phyloP scores from a whole-genome alignment of 1,139 yeast genomes.

The Yamadazyma jaroonii region DNA sequence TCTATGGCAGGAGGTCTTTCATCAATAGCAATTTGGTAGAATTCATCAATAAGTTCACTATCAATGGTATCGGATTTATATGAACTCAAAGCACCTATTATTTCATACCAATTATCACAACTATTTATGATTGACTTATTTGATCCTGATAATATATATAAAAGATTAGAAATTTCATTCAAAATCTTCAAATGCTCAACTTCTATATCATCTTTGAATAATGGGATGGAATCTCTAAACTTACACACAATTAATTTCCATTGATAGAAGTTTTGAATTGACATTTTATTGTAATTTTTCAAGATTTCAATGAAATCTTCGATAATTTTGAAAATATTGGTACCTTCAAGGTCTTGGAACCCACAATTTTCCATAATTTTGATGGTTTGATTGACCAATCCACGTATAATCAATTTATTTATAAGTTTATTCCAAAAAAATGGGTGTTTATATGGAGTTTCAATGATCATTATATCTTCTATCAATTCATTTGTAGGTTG shows the following conservation, averaged over 20 bases:
- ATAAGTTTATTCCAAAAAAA: slow-evolving; percentile 63
- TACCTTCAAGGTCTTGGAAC: slow-evolving; percentile 34
- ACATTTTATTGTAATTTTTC: slow-evolving; percentile 38
- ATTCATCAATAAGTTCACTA: slow-evolving; percentile 48
- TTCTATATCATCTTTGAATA: slow-evolving; percentile 20
- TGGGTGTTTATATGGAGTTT: slow-evolving; percentile 51
- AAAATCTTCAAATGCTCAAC: slow-evolving; percentile 24
- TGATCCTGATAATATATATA: slow-evolving; percentile 52
- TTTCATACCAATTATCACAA: slow-evolving; percentile 70
- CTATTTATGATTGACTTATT: slow-evolving; percentile 47
- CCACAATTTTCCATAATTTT: slow-evolving; percentile 43
- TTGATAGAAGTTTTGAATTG: slow-evolving; percentile 40
- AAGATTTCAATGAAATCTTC: slow-evolving; percentile 45
- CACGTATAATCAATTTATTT: slow-evolving; percentile 58
- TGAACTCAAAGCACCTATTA: slow-evolving; percentile 56
- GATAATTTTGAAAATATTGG: slow-evolving; percentile 35
- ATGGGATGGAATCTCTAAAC: slow-evolving; percentile 41
- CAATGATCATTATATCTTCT: slow-evolving; percentile 42
- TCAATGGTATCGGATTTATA: slow-evolving; percentile 21
- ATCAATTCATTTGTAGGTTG: slow-evolving; percentile 53
- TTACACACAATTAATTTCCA: slow-evolving; percentile 55
- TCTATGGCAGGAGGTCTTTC: slow-evolving; percentile 31
- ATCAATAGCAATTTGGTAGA: slow-evolving; percentile 28
- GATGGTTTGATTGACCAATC: slow-evolving; percentile 56
- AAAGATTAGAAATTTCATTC: slow-evolving; percentile 41